Percentiles rank a stretch among this genome's conserved stretches.
These are phyloP conservation scores for Leccinum huronense DNA, from an alignment of 1,284 basidiomycete genomes.

Conservation along the genomic window DNA sequence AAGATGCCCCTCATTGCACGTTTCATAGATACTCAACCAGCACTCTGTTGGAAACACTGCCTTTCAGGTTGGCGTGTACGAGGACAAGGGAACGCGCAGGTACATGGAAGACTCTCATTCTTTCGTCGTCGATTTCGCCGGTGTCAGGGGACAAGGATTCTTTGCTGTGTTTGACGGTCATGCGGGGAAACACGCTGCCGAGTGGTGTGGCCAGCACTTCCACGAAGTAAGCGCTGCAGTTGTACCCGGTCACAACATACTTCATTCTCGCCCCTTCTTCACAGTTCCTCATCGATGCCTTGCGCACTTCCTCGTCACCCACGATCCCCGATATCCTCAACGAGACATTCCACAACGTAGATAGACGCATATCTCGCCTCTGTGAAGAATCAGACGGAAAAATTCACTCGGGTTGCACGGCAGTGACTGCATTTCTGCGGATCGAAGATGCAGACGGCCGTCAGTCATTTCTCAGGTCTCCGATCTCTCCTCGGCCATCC, in stretches of 20 bases:
- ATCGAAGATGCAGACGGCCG: conserved; percentile 77
- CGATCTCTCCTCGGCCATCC: conserved; percentile 23
- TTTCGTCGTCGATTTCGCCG: conserved; percentile 91
- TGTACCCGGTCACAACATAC: background rate
- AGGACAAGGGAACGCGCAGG: conserved; percentile 88
- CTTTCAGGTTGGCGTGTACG: conserved; percentile 85
- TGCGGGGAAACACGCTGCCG: conserved; percentile 97
- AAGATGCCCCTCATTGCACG: conserved; percentile 9
- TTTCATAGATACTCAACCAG: conserved; percentile 53
- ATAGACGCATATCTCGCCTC: conserved; percentile 76
- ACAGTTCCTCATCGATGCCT: conserved; percentile 55
- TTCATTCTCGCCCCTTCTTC: conserved; percentile 11
- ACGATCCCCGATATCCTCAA: conserved; percentile 90
- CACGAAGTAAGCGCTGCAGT: conserved; percentile 63
- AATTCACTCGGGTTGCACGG: conserved; percentile 96
- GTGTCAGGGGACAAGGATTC: conserved; percentile 92
- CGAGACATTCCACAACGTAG: conserved; percentile 90
- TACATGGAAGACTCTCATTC: conserved; percentile 99
- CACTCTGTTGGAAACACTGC: conserved; percentile 57
- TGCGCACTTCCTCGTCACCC: conserved; percentile 49
- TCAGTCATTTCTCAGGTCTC: conserved; percentile 57
- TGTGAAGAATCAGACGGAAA: conserved; percentile 83
- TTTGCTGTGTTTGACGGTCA: conserved; percentile 99
- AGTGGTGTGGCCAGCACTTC: conserved; percentile 98
- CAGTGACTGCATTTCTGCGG: conserved; percentile 96